A percentile compares a stretch with the other conserved stretches of the same genome.
Conservation (phyloP, 2,329 filamentous ascomycete genomes). For the Alternaria dauci region DNA sequence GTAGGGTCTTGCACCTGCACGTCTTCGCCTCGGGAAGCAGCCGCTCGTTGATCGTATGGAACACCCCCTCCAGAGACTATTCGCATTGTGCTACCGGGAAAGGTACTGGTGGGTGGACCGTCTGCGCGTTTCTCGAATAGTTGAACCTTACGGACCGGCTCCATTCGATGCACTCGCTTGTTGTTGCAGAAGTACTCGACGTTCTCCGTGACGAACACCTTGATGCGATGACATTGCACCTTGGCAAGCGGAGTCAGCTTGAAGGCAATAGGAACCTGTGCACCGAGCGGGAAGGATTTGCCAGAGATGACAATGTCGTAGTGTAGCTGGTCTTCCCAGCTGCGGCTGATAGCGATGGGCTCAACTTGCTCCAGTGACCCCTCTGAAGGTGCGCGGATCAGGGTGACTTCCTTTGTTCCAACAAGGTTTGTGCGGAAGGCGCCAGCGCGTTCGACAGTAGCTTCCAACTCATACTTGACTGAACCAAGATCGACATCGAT, state of each 20-base stretch:
- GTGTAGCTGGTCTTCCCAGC: constrained; percentile 94
- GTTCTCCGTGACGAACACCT: constrained; percentile 89
- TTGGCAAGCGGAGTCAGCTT: constrained; percentile 92
- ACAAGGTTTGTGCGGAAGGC: constrained; percentile 89
- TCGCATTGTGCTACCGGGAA: constrained; percentile 76
- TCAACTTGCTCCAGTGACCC: constrained; percentile 89
- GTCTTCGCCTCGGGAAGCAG: constrained; percentile 64
- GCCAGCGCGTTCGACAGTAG: constrained; percentile 82
- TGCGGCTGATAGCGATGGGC: constrained; percentile 90
- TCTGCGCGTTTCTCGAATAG: constrained; percentile 90
- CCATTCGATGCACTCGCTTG: constrained; percentile 83
- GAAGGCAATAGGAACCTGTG: constrained; percentile 90
- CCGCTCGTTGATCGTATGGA: constrained; percentile 67
- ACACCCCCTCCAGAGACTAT: constrained; percentile 84
- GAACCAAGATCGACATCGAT: constrained; percentile 86
- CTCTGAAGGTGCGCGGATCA: constrained; percentile 87
- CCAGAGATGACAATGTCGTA: constrained; percentile 97
- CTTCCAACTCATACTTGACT: constrained; percentile 88
- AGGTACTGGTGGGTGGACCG: constrained; percentile 74
- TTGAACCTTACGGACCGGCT: constrained; percentile 82
- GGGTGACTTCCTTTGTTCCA: constrained; percentile 79
- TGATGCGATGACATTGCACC: constrained; percentile 90
- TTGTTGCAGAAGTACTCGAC: constrained; percentile 91
- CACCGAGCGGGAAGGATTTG: constrained; percentile 90
- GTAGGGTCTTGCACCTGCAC: constrained; percentile 63